Base-by-base conservation (phyloP, 345 rosid species). In the Euphorbia pulcherrima region DNA sequence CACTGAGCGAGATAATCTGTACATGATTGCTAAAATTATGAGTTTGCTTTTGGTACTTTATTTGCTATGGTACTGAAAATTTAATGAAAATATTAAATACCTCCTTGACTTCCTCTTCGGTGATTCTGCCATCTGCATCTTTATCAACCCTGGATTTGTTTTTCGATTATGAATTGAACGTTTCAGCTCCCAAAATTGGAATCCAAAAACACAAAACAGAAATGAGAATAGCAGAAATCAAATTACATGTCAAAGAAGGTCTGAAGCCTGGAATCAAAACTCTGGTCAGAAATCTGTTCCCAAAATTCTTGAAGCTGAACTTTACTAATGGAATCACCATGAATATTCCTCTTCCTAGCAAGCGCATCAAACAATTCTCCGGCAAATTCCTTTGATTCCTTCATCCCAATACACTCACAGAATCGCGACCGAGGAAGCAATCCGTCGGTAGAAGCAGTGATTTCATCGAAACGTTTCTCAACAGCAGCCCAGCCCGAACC, bases 201-300 rank as follows among this genome's bases (percentile, higher is more conserved):
- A 47, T 47, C 3, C 51, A 47, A 47, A 58, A 61, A 9, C 24
- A 54, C 44, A 37, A 2, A 4, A 2, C 3, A 14, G 20, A 44
- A 24, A 23, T 24, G 41, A 24, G 0, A 35, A 62, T 13, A 55
- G 16, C 6, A 23, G 41, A 37, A 71, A 63, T 14, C 85, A 85
- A n/a, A 92, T 87, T 86, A 87, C 96, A 90, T 84, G 83, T 84
- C 92, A 27, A 90, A 87, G 81, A 90, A 87, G 62, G 87, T 84
- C 35, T 82, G 83, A n/a, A 90, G 92, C 71, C 91, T 82, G 48
- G 90, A 80, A 63, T 90, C 91, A 14, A 90, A 90, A 68, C 96
- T 83, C 74, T 90, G 89, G 55, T 90, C 47, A 35, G 85, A 77
- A 68, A 90, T 87, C 78, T 86, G 89, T 62, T 90, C 91, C 96